Percentiles rank a stretch among this genome's conserved stretches.
Evolutionary conservation across 345 rosid species (phyloP).

Genomic region (Cardamine resedifolia): DNA sequence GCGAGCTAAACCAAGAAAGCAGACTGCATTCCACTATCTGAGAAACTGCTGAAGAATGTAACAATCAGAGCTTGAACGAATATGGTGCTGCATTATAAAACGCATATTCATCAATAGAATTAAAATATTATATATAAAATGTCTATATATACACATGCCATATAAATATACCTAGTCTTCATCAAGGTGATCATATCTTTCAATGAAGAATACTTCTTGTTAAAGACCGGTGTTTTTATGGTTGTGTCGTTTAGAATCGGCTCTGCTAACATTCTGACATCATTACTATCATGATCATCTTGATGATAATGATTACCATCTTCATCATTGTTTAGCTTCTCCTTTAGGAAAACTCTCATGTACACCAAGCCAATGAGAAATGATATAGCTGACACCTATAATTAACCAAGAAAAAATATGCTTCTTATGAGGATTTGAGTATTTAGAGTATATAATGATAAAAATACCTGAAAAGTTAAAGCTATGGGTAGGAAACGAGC

Average conservation of each 20-base stretch:
- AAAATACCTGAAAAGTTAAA: constrained; percentile 59
- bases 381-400: constrained; percentile 62
- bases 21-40: constrained; percentile 64
- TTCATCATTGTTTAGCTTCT: constrained; percentile 36
- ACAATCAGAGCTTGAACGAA: constrained; percentile 72
- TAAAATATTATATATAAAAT: too few species aligned
- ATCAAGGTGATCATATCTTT: constrained; percentile 52
- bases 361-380: constrained; percentile 60
- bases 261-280: constrained; percentile 29
- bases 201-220: constrained; percentile 59
- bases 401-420: background rate
- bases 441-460: background rate
- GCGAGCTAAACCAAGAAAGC: constrained; percentile 51
- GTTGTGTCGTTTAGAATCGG: constrained; percentile 49
- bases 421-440: too few species aligned
- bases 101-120: background rate
- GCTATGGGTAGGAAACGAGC: constrained; percentile 71
- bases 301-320: constrained; percentile 11
- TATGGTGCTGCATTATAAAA: constrained; percentile 50
- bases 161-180: constrained; percentile 51
- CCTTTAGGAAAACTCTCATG: constrained; percentile 82
- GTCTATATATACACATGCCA: too few species aligned
- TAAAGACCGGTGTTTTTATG: constrained; percentile 27
- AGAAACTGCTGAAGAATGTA: constrained; percentile 70
- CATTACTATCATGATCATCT: constrained; percentile 1